These are phyloP conservation scores for Chytridiales sp. DNA, from an alignment of 371 early-diverging fungal genomes.

Conservation along the genomic window DNA sequence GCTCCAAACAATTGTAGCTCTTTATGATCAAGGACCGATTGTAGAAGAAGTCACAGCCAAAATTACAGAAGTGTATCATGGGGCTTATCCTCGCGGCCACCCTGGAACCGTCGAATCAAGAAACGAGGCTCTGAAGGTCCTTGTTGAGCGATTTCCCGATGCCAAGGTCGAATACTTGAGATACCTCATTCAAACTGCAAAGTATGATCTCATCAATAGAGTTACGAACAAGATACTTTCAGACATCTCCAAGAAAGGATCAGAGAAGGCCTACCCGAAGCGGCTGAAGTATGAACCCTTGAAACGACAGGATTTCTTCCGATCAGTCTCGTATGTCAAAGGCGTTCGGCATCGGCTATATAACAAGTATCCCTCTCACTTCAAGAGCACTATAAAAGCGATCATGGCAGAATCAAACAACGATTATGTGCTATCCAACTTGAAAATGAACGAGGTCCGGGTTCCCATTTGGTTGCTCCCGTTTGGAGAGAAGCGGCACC, in stretches of 20 bases:
- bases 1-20: no score
- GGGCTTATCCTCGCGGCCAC: no score
- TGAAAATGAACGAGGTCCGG: neutral
- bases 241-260: neutral
- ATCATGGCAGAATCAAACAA: constrained; percentile 12
- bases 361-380: constrained; percentile 17
- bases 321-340: neutral
- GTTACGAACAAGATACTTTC: neutral
- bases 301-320: constrained; percentile 2
- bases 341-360: constrained; percentile 3
- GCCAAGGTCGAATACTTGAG: neutral
- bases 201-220: no score
- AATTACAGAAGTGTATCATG: no score
- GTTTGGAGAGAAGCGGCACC: constrained; percentile 2
- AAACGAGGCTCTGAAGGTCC: no score
- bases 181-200: neutral
- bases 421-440: neutral
- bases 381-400: constrained; percentile 16
- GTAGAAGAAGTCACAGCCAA: no score
- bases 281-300: neutral
- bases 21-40: no score
- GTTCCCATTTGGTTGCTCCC: constrained; percentile 13
- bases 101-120: no score
- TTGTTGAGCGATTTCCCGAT: constrained; percentile 6
- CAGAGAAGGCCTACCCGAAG: constrained; percentile 2